phyloP scores from a whole-genome alignment of 495 filamentous ascomycete species.

The Amorphotheca resinae region DNA sequence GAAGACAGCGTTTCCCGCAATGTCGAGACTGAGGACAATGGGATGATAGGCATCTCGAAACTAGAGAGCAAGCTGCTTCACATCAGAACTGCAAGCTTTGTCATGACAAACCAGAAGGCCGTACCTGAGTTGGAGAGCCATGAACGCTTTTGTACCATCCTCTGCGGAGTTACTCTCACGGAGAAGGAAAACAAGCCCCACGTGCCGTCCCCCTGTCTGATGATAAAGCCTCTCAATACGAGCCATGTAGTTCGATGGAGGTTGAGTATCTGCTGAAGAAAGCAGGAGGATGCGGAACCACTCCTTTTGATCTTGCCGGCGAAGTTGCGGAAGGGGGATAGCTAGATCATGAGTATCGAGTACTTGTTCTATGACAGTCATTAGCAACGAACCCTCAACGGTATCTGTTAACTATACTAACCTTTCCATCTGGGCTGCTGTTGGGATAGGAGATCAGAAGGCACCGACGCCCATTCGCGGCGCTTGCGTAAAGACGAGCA shows the following conservation, averaged over 20 bases:
- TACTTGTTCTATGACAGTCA: conserved; percentile 27
- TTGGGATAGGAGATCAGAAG: conserved; percentile 30
- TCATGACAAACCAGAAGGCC: neutral
- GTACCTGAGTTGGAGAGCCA: conserved; percentile 32
- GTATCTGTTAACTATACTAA: conserved; percentile 13
- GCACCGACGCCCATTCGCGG: conserved; percentile 35
- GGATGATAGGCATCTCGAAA: conserved; percentile 25
- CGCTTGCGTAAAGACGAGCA: conserved; percentile 43
- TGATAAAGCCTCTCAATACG: conserved; percentile 38
- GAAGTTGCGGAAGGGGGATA: conserved; percentile 26
- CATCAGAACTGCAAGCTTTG: neutral
- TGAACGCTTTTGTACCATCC: conserved; percentile 23
- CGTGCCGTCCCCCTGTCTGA: conserved; percentile 27
- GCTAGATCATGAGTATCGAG: conserved; percentile 43
- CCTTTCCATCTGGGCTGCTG: conserved; percentile 34
- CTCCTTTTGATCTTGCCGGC: conserved; percentile 11
- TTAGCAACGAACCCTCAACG: neutral
- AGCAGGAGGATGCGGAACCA: conserved; percentile 40
- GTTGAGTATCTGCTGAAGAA: conserved; percentile 32
- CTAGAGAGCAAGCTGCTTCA: conserved; percentile 6
- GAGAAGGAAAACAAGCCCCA: conserved; percentile 44
- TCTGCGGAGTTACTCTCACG: conserved; percentile 16
- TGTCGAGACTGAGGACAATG: conserved; percentile 20
- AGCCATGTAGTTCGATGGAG: conserved; percentile 18
- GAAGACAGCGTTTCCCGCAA: conserved; percentile 19